phyloP scores from a whole-genome alignment of 2,329 filamentous ascomycete genomes.

The Calonectria leucothoes region DNA sequence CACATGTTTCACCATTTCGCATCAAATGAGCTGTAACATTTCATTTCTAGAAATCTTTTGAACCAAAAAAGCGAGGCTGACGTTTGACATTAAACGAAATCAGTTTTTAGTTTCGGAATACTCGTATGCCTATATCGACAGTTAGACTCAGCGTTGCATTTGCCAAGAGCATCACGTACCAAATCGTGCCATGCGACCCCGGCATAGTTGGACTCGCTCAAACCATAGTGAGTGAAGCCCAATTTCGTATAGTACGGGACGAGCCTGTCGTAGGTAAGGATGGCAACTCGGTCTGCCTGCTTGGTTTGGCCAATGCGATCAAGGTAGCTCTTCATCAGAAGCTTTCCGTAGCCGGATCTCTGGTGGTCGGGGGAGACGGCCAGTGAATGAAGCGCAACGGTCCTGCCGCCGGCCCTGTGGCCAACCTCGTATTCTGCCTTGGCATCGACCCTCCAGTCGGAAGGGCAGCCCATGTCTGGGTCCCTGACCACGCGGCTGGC shows the following conservation, averaged over 20 bases:
- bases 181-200: slow-evolving; percentile 46
- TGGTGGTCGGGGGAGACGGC: slow-evolving; percentile 42
- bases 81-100: not conserved
- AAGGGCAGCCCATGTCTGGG: slow-evolving; percentile 42
- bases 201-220: slow-evolving; percentile 43
- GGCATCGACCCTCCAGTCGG: slow-evolving; percentile 36
- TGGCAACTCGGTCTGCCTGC: slow-evolving; percentile 40
- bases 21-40: not conserved
- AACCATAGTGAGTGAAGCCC: slow-evolving; percentile 45
- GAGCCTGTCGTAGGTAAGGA: slow-evolving; percentile 44
- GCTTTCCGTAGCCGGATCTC: slow-evolving; percentile 39
- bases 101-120: not conserved
- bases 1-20: not conserved
- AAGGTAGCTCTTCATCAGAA: slow-evolving; percentile 37
- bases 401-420: slow-evolving; percentile 38
- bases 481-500: slow-evolving; percentile 33
- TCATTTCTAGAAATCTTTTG: not conserved
- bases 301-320: slow-evolving; percentile 27
- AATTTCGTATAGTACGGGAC: slow-evolving; percentile 45
- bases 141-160: not conserved
- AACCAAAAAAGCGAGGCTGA: not conserved
- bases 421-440: slow-evolving; percentile 29
- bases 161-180: slow-evolving; percentile 25
- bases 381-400: slow-evolving; percentile 43
- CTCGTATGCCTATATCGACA: not conserved